Base-by-base conservation (phyloP, 192 early-diverging fungal species). In the Fimicolochytrium jonesii region DNA sequence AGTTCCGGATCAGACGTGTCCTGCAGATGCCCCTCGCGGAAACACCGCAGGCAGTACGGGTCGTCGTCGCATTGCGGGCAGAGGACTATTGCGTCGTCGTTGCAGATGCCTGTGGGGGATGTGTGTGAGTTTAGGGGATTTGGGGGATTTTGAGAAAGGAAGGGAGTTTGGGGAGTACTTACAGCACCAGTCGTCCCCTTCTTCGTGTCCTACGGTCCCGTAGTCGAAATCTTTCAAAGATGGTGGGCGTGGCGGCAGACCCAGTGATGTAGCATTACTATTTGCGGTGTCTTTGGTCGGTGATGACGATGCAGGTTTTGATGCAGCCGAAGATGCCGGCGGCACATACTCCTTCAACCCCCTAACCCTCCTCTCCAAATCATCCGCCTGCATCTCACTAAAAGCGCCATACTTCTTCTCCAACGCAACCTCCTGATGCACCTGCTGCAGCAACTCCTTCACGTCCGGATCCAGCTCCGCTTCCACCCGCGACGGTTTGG, bases 51-150 rank as follows among this genome's bases (percentile, higher is more conserved):
- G 37, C 82, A 86, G 34, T 84, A 86, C 35, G 75, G 34, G 47
- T 84, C 85, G 59, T 83, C 72, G 22, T 86, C 85, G 58, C 85
- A 86, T 17, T 77, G 78, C 29, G 61, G 55, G 69, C 85, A 86
- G n/a, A 52, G 59, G 52, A 84, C 64, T 5, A 71, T 76, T 1
- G 79, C 82, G 54, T 86, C 85, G 11, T 86, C 82, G 51, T 80
- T 83, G 61, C 85, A 86, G 11, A 86, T 72, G 44, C 84, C 64
- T 64, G n/a, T 77, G 51, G 77, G 79, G 31, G 54, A 50, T n/a
- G n/a, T n/a, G n/a, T n/a, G n/a, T n/a, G n/a, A n/a, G n/a, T n/a
- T n/a, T n/a, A n/a, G n/a, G n/a, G n/a, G n/a, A n/a, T n/a, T n/a
- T n/a, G n/a, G n/a, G n/a, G n/a, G n/a, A n/a, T n/a, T n/a, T n/a